Percentiles rank a stretch among this genome's conserved stretches.
phyloP scores from a whole-genome alignment of 371 early-diverging fungal species.

The Syncephalastrum racemosum region DNA sequence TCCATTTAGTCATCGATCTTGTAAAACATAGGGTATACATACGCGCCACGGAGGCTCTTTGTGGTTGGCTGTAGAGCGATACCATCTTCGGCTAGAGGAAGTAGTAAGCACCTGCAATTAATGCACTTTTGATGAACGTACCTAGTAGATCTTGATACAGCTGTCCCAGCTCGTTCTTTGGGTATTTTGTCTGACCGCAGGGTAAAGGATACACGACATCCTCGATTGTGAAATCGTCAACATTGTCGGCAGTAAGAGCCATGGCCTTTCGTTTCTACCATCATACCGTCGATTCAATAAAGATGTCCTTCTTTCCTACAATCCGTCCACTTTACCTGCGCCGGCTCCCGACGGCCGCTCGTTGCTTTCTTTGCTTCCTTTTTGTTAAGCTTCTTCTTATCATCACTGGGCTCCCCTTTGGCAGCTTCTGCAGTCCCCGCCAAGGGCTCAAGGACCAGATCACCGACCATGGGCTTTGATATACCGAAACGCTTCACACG shows the following conservation, averaged over 20 bases:
- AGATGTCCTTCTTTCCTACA: background rate
- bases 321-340: constrained; percentile 1
- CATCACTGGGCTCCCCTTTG: constrained; percentile 12
- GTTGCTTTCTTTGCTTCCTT: background rate
- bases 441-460: constrained; percentile 63
- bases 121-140: constrained; percentile 11
- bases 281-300: background rate
- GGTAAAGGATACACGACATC: constrained; percentile 94
- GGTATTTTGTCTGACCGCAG: constrained; percentile 78
- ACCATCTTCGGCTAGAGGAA: constrained; percentile 15
- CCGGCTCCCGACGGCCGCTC: too few species aligned
- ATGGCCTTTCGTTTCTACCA: constrained; percentile 38
- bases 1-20: background rate
- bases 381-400: constrained; percentile 12
- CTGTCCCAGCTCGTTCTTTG: constrained; percentile 69
- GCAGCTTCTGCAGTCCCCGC: background rate
- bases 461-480: constrained; percentile 75
- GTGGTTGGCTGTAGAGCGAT: constrained; percentile 8
- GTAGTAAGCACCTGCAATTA: background rate
- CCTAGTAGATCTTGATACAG: constrained; percentile 73
- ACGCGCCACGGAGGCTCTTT: constrained; percentile 7
- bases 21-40: constrained; percentile 1
- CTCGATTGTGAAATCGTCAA: constrained; percentile 66
- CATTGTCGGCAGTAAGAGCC: constrained; percentile 68
- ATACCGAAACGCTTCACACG: constrained; percentile 74